These are phyloP conservation scores for Trichothecium roseum DNA, from an alignment of 2,329 filamentous ascomycete species.

Conservation along the genomic window DNA sequence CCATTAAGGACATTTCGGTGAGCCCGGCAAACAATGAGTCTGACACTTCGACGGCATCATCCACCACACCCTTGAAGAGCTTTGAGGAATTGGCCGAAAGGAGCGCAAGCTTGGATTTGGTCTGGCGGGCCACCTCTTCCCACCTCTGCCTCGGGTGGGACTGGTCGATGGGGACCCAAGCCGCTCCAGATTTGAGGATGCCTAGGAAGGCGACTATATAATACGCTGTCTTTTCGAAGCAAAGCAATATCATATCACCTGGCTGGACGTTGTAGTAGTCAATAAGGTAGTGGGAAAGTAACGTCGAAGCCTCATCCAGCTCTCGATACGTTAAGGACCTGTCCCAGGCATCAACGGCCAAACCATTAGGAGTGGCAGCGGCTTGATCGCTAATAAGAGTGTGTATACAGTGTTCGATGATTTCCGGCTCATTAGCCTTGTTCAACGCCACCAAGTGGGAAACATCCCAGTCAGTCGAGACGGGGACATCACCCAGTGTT, in stretches of 20 bases:
- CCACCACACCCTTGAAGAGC: neutral
- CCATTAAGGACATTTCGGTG: no score
- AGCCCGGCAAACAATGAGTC: neutral
- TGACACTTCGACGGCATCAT: neutral
- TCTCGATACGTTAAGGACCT: conserved; percentile 29
- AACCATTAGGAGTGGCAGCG: conserved; percentile 15
- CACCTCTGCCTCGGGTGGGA: conserved; percentile 2
- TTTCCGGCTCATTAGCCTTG: no score
- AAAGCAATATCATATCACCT: conserved; percentile 1
- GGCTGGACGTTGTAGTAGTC: conserved; percentile 2
- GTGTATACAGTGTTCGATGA: no score
- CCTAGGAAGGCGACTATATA: conserved; percentile 3
- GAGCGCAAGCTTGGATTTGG: neutral
- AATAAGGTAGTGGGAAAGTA: conserved; percentile 22
- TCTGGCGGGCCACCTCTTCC: conserved; percentile 1
- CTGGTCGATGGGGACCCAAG: conserved; percentile 4
- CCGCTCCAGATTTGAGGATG: conserved; percentile 4
- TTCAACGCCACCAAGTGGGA: no score
- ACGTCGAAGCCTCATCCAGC: conserved; percentile 24
- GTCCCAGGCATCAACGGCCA: conserved; percentile 31
- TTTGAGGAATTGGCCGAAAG: conserved; percentile 8
- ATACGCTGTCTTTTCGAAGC: conserved; percentile 5
- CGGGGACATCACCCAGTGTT: no score
- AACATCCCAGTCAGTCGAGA: no score
- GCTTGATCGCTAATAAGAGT: no score